Evolutionary conservation across 148 eudicot genomes (phyloP).

Genomic region (Drosera capensis): DNA sequence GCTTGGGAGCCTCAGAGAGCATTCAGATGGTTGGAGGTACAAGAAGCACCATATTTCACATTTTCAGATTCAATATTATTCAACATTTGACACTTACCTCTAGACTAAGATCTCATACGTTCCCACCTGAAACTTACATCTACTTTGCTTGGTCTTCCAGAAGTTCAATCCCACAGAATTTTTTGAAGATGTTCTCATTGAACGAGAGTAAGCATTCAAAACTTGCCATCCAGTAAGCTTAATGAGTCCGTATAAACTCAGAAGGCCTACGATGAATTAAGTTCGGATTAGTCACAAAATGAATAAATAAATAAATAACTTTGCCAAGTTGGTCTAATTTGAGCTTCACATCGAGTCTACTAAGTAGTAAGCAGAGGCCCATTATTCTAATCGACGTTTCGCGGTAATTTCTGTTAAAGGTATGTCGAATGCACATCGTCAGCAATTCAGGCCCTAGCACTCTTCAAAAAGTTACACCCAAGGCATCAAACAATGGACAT

Average conservation of each 20-base stretch:
- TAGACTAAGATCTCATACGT: no score
- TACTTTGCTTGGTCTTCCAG: constrained; percentile 10
- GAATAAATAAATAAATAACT: no score
- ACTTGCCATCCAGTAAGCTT: not conserved
- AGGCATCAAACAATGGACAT: constrained; percentile 23
- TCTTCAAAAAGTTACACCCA: constrained; percentile 28
- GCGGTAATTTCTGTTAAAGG: constrained; percentile 10
- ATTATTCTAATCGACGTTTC: not conserved
- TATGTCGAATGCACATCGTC: constrained; percentile 36
- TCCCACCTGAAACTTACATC: not conserved
- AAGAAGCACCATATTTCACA: no score
- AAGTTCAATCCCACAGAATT: constrained; percentile 53
- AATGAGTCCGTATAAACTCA: no score
- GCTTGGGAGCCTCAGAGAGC: constrained; percentile 49
- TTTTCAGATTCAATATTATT: no score
- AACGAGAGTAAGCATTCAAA: constrained; percentile 34
- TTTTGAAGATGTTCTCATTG: constrained; percentile 39
- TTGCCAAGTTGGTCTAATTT: not conserved
- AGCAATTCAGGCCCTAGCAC: constrained; percentile 23
- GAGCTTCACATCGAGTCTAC: not conserved
- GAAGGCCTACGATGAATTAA: not conserved
- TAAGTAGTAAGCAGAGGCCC: not conserved
- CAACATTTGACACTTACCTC: no score
- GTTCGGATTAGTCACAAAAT: not conserved
- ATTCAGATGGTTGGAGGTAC: constrained; percentile 43